These are phyloP conservation scores for Triticum turgidum DNA, from an alignment of 176 grass and related monocot genomes.

Conservation along the genomic window DNA sequence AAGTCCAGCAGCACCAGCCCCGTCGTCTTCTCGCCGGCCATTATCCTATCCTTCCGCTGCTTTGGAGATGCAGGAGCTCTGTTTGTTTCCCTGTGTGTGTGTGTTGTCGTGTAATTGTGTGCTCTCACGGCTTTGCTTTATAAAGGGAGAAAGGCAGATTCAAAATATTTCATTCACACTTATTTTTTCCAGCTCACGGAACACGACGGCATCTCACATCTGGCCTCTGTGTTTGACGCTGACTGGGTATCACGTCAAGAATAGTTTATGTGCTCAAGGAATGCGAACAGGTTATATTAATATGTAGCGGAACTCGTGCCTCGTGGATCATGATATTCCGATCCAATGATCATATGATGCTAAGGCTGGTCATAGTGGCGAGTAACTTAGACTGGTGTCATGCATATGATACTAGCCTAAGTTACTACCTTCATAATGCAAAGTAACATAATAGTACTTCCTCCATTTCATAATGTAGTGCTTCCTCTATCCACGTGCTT, in stretches of 20 bases:
- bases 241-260: not conserved
- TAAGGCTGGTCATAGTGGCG: not conserved
- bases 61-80: not conserved
- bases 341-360: not conserved
- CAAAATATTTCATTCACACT: not conserved
- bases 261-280: not conserved
- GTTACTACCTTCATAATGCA: no score
- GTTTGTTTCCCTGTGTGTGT: not conserved
- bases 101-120: not conserved
- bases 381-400: no score
- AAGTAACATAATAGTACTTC: no score
- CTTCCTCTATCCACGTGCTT: no score
- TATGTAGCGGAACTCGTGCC: not conserved
- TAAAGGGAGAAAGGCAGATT: not conserved
- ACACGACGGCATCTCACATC: not conserved
- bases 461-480: no score
- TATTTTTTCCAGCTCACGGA: not conserved
- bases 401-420: no score
- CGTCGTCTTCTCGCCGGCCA: not conserved
- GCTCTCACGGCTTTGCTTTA: not conserved
- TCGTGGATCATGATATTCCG: not conserved
- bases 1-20: conserved; percentile 11
- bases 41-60: not conserved
- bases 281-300: not conserved
- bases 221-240: not conserved